Conservation (phyloP, 306 rosid species). For the Neltuma alba region DNA sequence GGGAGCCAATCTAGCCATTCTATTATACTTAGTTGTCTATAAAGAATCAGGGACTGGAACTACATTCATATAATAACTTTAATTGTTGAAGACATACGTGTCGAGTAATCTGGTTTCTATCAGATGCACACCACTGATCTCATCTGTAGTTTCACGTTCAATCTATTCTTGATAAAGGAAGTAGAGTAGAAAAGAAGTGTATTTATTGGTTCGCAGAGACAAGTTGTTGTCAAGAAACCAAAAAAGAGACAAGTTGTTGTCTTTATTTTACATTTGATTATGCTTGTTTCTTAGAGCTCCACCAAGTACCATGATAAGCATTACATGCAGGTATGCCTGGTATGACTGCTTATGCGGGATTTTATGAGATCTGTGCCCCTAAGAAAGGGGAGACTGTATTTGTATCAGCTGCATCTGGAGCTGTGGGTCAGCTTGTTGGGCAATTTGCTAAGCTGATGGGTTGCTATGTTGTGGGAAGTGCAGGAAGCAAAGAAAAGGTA, state of each 20-base stretch:
- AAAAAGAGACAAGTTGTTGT: no score
- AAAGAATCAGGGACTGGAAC: background rate
- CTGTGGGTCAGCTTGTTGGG: slow-evolving; percentile 9
- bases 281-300: background rate
- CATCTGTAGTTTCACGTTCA: background rate
- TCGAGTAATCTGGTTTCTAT: background rate
- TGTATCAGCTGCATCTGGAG: slow-evolving; percentile 10
- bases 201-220: background rate
- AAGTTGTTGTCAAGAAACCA: no score
- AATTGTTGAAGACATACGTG: background rate
- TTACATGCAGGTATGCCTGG: slow-evolving; percentile 25
- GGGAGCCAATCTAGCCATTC: background rate
- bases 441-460: slow-evolving; percentile 6
- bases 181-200: background rate
- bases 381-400: slow-evolving; percentile 22
- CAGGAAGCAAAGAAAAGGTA: slow-evolving; percentile 21
- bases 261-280: background rate
- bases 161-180: background rate
- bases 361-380: slow-evolving; percentile 7
- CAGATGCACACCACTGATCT: background rate
- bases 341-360: slow-evolving; percentile 7
- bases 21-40: background rate
- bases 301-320: background rate
- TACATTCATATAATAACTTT: background rate
- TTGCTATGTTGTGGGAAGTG: slow-evolving; percentile 25